Evolutionary conservation across 306 rosid genomes (phyloP).

Genomic region (Coriaria nepalensis): DNA sequence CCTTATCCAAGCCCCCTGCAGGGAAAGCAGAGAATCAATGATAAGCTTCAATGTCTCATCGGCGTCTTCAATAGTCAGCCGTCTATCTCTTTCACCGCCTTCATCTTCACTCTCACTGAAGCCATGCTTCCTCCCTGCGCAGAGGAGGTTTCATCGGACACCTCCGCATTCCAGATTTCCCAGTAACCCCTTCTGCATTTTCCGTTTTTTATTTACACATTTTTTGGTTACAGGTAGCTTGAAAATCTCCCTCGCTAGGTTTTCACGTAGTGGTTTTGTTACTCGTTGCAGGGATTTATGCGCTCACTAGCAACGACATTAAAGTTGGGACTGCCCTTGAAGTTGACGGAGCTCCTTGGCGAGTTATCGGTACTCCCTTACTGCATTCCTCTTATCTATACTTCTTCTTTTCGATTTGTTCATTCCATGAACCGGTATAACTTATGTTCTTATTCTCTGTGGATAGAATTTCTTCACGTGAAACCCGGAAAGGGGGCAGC

Average conservation of each 20-base stretch:
- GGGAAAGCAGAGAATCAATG: constrained; percentile 1
- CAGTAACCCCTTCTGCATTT: constrained; percentile 25
- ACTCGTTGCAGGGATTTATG: constrained; percentile 46
- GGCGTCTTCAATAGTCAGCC: constrained; percentile 25
- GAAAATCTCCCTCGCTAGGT: too few species aligned
- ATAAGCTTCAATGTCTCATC: constrained; percentile 31
- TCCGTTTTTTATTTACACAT: not conserved
- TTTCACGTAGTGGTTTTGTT: not conserved
- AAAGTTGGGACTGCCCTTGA: constrained; percentile 71
- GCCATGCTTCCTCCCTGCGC: too few species aligned
- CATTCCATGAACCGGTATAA: not conserved
- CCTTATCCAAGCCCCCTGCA: too few species aligned
- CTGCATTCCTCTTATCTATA: not conserved
- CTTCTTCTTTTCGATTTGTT: not conserved
- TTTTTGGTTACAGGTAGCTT: not conserved
- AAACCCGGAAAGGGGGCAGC: constrained; percentile 99
- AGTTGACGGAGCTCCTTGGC: constrained; percentile 95
- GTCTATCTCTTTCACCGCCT: constrained; percentile 13
- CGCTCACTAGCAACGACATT: constrained; percentile 84
- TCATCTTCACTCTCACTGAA: constrained; percentile 12
- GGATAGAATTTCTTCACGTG: constrained; percentile 84
- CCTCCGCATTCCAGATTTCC: constrained; percentile 26
- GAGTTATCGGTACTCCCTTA: constrained; percentile 42
- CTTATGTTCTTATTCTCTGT: constrained; percentile 8
- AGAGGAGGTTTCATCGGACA: not conserved